Conservation (phyloP, 768 basidiomycete species). For the Kwoniella europaea region DNA sequence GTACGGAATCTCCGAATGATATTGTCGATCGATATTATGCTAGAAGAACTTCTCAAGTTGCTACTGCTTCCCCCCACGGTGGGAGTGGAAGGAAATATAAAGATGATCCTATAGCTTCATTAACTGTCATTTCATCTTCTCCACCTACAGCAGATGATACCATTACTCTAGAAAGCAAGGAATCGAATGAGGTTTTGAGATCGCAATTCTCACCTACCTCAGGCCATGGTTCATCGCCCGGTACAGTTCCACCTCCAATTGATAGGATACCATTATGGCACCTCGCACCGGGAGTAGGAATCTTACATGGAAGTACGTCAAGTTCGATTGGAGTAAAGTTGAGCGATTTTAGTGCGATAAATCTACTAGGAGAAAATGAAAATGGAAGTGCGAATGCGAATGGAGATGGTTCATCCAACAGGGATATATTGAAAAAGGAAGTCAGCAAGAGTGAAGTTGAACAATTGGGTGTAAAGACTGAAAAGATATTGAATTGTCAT, state of each 20-base stretch:
- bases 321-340: conserved; percentile 47
- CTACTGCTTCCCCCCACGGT: neutral
- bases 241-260: neutral
- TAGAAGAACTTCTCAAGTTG: neutral
- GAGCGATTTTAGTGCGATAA: conserved; percentile 48
- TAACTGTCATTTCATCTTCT: conserved; percentile 36
- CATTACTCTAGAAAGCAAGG: neutral
- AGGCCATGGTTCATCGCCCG: neutral
- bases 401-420: neutral
- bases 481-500: neutral
- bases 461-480: conserved; percentile 12
- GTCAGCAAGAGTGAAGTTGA: neutral
- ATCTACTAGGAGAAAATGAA: conserved; percentile 21
- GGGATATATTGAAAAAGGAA: neutral
- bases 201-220: neutral
- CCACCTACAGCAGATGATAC: neutral
- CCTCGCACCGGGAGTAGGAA: conserved; percentile 45
- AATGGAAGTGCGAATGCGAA: neutral
- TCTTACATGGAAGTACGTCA: conserved; percentile 45
- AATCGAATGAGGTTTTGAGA: neutral
- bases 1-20: conserved; percentile 1
- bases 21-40: conserved; percentile 13
- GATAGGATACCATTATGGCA: conserved; percentile 49
- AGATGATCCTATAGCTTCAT: conserved; percentile 43
- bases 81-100: neutral